Evolutionary conservation across 2,329 filamentous ascomycete genomes (phyloP).

Genomic region (Sporothrix curviconia): DNA sequence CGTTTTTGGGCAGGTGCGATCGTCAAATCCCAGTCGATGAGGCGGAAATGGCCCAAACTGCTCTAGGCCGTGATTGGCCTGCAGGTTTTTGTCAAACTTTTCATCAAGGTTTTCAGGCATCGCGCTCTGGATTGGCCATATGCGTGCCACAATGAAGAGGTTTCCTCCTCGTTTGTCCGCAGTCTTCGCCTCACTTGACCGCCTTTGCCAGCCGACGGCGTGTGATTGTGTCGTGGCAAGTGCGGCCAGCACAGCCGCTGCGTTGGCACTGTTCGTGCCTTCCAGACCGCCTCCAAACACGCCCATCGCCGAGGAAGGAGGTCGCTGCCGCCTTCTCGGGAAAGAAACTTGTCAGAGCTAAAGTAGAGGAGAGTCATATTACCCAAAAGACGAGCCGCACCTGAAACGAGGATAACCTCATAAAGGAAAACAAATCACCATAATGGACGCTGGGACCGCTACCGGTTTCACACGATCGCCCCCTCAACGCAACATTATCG

Average conservation of each 20-base stretch:
- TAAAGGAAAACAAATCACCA: not conserved
- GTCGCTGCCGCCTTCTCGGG: too few relatives aligned
- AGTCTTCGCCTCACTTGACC: too few relatives aligned
- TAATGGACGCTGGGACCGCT: not conserved
- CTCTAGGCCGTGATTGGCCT: not conserved
- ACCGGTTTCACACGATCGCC: not conserved
- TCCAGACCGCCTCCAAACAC: not conserved
- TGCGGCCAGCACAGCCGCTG: not conserved
- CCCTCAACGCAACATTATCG: not conserved
- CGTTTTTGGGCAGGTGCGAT: conserved; percentile 1
- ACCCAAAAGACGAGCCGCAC: not conserved
- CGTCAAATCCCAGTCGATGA: not conserved
- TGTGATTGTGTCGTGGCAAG: conserved; percentile 1
- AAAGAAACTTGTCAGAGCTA: too few relatives aligned
- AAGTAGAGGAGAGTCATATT: too few relatives aligned
- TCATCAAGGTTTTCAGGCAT: not conserved
- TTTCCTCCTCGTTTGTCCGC: not conserved
- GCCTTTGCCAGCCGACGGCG: too few relatives aligned
- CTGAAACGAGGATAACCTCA: not conserved
- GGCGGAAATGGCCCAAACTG: not conserved
- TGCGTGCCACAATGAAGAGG: not conserved
- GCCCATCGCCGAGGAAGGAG: too few relatives aligned
- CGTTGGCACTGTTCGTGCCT: conserved; percentile 1
- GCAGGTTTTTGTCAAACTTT: not conserved
- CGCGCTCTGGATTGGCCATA: not conserved